A percentile compares a stretch with the other conserved stretches of the same genome.
Conservation (phyloP, 345 rosid genomes). For the Ceriops decandra region DNA sequence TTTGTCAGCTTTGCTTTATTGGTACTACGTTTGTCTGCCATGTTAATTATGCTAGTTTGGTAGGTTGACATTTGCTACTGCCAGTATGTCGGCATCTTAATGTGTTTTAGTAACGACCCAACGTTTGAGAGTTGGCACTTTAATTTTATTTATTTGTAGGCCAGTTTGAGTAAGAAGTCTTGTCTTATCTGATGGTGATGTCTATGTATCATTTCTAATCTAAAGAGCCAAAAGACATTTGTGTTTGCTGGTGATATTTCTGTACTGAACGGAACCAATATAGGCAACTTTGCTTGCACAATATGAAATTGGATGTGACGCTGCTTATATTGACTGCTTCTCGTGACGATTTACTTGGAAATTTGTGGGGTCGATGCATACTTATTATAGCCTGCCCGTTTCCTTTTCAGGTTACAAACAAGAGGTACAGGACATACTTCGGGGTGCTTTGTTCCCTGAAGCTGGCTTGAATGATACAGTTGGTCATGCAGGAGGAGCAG, state of each 20-base stretch:
- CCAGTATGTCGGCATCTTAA: too few species aligned
- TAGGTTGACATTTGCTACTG: too few species aligned
- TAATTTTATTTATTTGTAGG: too few species aligned
- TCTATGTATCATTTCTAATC: too few species aligned
- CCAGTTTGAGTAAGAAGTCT: too few species aligned
- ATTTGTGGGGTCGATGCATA: neutral
- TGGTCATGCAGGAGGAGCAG: conserved; percentile 86
- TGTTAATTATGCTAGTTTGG: too few species aligned
- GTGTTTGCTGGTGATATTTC: neutral
- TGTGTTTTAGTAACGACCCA: too few species aligned
- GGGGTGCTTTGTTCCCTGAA: conserved; percentile 91
- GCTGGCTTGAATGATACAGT: conserved; percentile 60
- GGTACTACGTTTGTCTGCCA: too few species aligned
- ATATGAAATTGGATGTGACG: neutral
- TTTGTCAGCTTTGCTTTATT: too few species aligned
- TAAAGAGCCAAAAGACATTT: too few species aligned
- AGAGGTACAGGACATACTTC: conserved; percentile 68
- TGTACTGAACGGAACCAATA: neutral
- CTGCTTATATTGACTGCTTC: neutral
- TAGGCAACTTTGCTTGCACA: neutral
- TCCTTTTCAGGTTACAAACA: conserved; percentile 60
- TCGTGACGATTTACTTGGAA: neutral
- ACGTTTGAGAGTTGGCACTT: too few species aligned
- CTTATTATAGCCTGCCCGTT: conserved; percentile 7
- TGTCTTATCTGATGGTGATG: too few species aligned